Evolutionary conservation across 768 basidiomycete species (phyloP).

Genomic region (Mycena latifolia): DNA sequence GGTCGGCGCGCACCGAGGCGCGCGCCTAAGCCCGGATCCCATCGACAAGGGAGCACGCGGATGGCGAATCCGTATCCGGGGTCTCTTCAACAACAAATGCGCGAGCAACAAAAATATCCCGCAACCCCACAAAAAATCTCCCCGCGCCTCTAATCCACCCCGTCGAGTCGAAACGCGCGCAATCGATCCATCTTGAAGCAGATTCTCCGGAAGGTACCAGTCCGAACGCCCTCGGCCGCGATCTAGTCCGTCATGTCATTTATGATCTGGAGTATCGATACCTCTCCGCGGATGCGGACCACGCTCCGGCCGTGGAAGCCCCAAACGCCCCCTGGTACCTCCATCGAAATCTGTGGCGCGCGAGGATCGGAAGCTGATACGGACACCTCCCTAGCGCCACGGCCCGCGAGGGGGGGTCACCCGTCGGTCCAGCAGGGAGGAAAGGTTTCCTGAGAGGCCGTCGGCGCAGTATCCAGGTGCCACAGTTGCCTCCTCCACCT

Average conservation of each 20-base stretch:
- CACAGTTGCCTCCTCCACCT: not conserved
- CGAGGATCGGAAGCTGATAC: not conserved
- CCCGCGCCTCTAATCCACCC: not conserved
- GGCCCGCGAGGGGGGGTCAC: not conserved
- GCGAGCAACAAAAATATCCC: not conserved
- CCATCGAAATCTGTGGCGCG: not conserved
- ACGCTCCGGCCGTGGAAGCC: not conserved
- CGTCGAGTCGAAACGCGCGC: too few species aligned
- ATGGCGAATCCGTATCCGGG: not conserved
- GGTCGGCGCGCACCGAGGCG: not conserved
- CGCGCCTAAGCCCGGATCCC: not conserved
- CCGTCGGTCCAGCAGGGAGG: not conserved
- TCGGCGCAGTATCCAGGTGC: not conserved
- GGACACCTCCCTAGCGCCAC: too few species aligned
- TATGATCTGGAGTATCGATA: too few species aligned
- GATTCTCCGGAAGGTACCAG: too few species aligned
- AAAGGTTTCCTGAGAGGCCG: conserved; percentile 1
- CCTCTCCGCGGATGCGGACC: too few species aligned
- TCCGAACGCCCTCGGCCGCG: too few species aligned
- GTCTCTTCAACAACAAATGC: not conserved
- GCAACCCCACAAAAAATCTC: not conserved
- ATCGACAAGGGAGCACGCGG: not conserved
- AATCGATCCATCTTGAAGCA: not conserved
- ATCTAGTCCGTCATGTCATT: too few species aligned
- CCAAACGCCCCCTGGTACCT: conserved; percentile 1